phyloP scores from a whole-genome alignment of 2,329 filamentous ascomycete species.

The Parastagonospora nodorum region DNA sequence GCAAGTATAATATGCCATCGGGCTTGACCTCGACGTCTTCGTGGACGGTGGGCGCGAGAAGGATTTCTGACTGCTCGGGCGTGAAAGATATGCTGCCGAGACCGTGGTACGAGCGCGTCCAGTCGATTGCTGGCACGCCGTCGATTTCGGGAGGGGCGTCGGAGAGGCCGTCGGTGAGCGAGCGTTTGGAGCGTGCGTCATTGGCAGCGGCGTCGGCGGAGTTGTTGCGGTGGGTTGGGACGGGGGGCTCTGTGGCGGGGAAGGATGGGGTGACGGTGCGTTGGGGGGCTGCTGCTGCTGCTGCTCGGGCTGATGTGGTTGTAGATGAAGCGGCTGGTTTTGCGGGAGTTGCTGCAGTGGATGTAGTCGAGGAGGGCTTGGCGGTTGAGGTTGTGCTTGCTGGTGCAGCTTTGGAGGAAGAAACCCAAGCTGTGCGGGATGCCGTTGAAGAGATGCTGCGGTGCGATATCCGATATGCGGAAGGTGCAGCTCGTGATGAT shows the following conservation, averaged over 20 bases:
- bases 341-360: slow-evolving; percentile 12
- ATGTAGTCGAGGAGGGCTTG: slow-evolving; percentile 13
- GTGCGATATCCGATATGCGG: slow-evolving; percentile 17
- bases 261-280: slow-evolving; percentile 35
- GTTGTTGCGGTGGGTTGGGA: slow-evolving; percentile 38
- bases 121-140: slow-evolving; percentile 68
- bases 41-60: slow-evolving; percentile 69
- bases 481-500: slow-evolving; percentile 17
- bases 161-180: slow-evolving; percentile 55
- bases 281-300: slow-evolving; percentile 17
- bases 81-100: slow-evolving; percentile 74
- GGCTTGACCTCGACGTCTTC: slow-evolving; percentile 96
- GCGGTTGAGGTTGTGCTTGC: slow-evolving; percentile 12
- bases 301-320: slow-evolving; percentile 17
- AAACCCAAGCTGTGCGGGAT: slow-evolving; percentile 29
- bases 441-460: slow-evolving; percentile 30
- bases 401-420: slow-evolving; percentile 22
- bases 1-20: slow-evolving; percentile 93
- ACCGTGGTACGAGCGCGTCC: slow-evolving; percentile 83
- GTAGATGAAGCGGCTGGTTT: slow-evolving; percentile 16
- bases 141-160: slow-evolving; percentile 56
- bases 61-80: slow-evolving; percentile 68
- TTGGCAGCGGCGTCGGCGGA: slow-evolving; percentile 31
- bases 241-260: slow-evolving; percentile 39
- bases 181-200: slow-evolving; percentile 40